Evolutionary conservation across 1,139 yeast genomes (phyloP).

Genomic region (Candida sp.): DNA sequence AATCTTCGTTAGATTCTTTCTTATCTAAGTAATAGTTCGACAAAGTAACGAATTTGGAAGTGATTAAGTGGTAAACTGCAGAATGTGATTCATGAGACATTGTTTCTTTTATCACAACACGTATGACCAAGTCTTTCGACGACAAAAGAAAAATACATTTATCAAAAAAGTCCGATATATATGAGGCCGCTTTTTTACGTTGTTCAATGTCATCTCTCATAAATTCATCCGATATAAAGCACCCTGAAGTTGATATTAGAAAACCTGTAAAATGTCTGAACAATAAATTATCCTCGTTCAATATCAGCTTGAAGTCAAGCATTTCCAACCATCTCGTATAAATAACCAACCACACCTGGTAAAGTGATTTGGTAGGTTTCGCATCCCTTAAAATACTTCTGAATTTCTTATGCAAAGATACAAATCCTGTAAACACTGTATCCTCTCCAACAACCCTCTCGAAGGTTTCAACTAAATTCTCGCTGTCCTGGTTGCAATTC

Average conservation of each 20-base stretch:
- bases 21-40: conserved; percentile 25
- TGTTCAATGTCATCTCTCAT: conserved; percentile 19
- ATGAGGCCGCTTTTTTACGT: conserved; percentile 22
- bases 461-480: conserved; percentile 44
- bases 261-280: conserved; percentile 64
- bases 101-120: conserved; percentile 44
- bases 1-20: conserved; percentile 23
- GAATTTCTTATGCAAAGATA: conserved; percentile 71
- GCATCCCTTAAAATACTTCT: conserved; percentile 54
- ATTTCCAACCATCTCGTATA: conserved; percentile 51
- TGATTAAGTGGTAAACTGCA: conserved; percentile 35
- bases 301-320: conserved; percentile 19
- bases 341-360: conserved; percentile 60
- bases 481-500: conserved; percentile 5
- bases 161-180: conserved; percentile 46
- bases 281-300: conserved; percentile 35
- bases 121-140: conserved; percentile 47
- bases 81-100: conserved; percentile 47
- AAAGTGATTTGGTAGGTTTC: conserved; percentile 56
- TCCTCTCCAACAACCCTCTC: conserved; percentile 51
- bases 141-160: conserved; percentile 47
- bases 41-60: conserved; percentile 27
- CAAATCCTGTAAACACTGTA: conserved; percentile 67
- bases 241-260: conserved; percentile 56
- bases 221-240: conserved; percentile 38